A percentile compares a stretch with the other conserved stretches of the same genome.
phyloP scores from a whole-genome alignment of 352 stramenopile species.

The Globisporangium nunn region DNA sequence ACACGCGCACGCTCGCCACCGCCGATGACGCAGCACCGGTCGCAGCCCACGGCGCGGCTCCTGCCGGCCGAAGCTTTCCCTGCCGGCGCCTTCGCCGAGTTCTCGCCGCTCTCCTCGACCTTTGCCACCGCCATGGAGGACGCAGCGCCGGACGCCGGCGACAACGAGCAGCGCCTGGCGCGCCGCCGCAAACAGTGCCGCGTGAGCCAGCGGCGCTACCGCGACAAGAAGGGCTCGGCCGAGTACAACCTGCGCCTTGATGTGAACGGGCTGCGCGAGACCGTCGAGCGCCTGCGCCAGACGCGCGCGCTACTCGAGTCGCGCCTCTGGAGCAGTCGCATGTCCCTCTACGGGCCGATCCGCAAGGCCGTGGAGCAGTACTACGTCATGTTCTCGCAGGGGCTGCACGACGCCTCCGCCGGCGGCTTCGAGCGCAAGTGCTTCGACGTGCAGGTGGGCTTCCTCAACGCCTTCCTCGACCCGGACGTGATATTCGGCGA shows the following conservation, averaged over 20 bases:
- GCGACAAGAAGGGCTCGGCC: conserved; percentile 52
- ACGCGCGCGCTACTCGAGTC: conserved; percentile 36
- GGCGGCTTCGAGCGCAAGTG: conserved; percentile 27
- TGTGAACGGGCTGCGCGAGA: conserved; percentile 50
- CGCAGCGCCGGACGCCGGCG: not conserved
- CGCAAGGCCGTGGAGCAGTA: conserved; percentile 56
- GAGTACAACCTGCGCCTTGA: conserved; percentile 67
- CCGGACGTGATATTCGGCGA: conserved; percentile 33
- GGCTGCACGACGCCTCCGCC: conserved; percentile 38
- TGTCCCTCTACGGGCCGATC: conserved; percentile 23
- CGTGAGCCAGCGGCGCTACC: conserved; percentile 61
- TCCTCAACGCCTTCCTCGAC: conserved; percentile 45
- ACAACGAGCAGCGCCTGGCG: conserved; percentile 22
- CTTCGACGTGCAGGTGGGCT: conserved; percentile 47
- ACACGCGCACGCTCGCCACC: no score
- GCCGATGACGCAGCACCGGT: not conserved
- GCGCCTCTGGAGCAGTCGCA: conserved; percentile 35
- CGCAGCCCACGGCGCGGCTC: not conserved
- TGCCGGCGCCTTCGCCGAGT: not conserved
- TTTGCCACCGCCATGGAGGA: no score
- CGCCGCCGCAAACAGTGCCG: conserved; percentile 51
- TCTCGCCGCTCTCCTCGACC: not conserved
- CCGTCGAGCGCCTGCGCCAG: conserved; percentile 40
- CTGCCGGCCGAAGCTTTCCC: not conserved
- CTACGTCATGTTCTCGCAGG: conserved; percentile 51